Evolutionary conservation across 352 stramenopile genomes (phyloP), one percentile per base, ranked within the genome.

Genomic region (Plasmopara muralis): DNA sequence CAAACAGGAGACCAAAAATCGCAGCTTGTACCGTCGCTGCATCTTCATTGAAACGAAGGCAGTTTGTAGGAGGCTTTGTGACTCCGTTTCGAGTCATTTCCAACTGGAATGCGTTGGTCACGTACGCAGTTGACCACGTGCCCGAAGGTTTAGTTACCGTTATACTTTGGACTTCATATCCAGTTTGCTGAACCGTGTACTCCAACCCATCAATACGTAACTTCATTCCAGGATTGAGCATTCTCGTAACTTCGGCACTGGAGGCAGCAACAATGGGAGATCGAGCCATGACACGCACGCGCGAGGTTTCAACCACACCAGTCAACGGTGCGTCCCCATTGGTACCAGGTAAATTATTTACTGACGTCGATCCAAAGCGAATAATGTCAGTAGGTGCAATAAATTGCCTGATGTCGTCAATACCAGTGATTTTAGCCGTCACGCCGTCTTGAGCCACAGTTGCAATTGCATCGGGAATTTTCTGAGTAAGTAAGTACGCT

Each of bases 121-220:
- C 29, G 33, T 56, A 60, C 16, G 25, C 33, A 18, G 44, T 29
- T 15, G 12, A 55, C 66, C 66, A 85, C 10, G 55, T 67, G 0
- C 15, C 48, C 4, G 47, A 53, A 3, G 66, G 70, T 5, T 77
- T 61, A 2, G 70, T 68, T 9, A 76, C 70, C 0, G 71, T 68
- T 6, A 93, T 34, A 0, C 65, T 89, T 50, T 98, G 93, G 10
- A 98, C 69, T 63, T 98, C 94, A 29, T 87, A 70, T 6, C 94
- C 91, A 4, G 92, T 96, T 25, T 79, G 85, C 35, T 85, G 60
- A 0, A 98, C 67, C 0, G 69, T 67, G 58, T 98, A 98, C 4
- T 64, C 67, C 20, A 94, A 71, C 0, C 84, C 92, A 54, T 92
- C 88, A 31, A 98, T 79, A 8, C 92, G 83, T 6, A 98, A 52